Evolutionary conservation across 352 stramenopile genomes (phyloP), one percentile per base, ranked within the genome.

Genomic region (Phytophthora chlamydospora): DNA sequence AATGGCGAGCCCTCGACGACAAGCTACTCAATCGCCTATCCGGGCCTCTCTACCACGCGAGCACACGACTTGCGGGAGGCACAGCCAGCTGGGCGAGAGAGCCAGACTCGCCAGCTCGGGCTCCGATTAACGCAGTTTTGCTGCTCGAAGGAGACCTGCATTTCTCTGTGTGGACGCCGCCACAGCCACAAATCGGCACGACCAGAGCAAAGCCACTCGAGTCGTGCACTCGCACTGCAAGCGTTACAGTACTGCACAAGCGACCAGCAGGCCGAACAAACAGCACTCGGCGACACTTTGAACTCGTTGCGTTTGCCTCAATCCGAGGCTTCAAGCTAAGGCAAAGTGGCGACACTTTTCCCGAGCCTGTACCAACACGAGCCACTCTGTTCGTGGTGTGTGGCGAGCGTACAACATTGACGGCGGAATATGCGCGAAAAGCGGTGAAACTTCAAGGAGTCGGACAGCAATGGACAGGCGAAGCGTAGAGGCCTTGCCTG

Each of bases 41-140:
- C 44, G 21, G 49, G 46, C 46, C 49, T 62, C 66, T 74, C 53
- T 74, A 54, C 61, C 66, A 46, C 49, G 39, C 64, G 63, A 71
- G n/a, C 33, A 14, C 17, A 71, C 57, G 34, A 71, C 63, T 21
- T 62, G 44, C 31, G 29, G 44, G 48, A 52, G 36, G 40, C 48
- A 49, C 56, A 31, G 62, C 48, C 63, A 63, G 56, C 63, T 66
- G 63, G 24, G 3, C 32, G 38, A 65, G 29, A 71, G 62, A 71
- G 62, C 56, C 62, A 66, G 44, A 43, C n/a, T 4, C 13, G 32
- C 40, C 58, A 61, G 49, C 51, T 57, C 42, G 40, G 10, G 16
- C 44, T 42, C 17, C 19, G 58, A 59, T 66, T 55, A 49, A 60
- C 33, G 19, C 17, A 17, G 14, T 62, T 71, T 71, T 71, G 57